phyloP scores from a whole-genome alignment of 2,329 filamentous ascomycete species.

The Diaporthe sp. region DNA sequence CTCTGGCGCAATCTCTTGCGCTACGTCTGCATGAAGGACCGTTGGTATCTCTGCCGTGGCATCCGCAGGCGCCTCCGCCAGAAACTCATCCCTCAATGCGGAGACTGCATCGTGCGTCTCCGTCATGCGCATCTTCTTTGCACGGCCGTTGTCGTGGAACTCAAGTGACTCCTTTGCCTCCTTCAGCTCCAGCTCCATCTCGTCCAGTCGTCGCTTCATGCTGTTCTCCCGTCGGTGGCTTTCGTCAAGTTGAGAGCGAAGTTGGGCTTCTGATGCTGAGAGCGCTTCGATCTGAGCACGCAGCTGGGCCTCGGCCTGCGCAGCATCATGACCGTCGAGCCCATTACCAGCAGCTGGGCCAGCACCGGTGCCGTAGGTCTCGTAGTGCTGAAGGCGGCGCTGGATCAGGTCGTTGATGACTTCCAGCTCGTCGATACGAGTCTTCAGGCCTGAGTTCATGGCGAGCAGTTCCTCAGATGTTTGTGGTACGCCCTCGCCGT shows the following conservation, averaged over 20 bases:
- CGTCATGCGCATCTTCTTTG: constrained; percentile 46
- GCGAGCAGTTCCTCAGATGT: constrained; percentile 84
- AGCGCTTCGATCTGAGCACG: constrained; percentile 64
- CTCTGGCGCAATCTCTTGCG: constrained; percentile 8
- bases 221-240: constrained; percentile 82
- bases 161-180: constrained; percentile 44
- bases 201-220: constrained; percentile 83
- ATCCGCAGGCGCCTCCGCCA: constrained; percentile 16
- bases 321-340: constrained; percentile 66
- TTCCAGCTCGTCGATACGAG: constrained; percentile 93
- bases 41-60: background rate
- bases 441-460: constrained; percentile 89
- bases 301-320: constrained; percentile 68
- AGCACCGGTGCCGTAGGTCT: constrained; percentile 70
- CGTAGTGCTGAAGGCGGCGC: constrained; percentile 77
- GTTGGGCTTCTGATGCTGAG: constrained; percentile 52
- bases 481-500: constrained; percentile 75
- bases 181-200: constrained; percentile 73
- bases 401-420: constrained; percentile 90
- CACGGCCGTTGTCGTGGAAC: constrained; percentile 41
- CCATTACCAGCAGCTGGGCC: constrained; percentile 42
- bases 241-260: constrained; percentile 77
- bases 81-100: constrained; percentile 12
- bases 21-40: constrained; percentile 4
- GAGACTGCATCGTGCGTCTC: constrained; percentile 32